Evolutionary conservation across 306 rosid genomes (phyloP).

Genomic region (Rosa multiflora): DNA sequence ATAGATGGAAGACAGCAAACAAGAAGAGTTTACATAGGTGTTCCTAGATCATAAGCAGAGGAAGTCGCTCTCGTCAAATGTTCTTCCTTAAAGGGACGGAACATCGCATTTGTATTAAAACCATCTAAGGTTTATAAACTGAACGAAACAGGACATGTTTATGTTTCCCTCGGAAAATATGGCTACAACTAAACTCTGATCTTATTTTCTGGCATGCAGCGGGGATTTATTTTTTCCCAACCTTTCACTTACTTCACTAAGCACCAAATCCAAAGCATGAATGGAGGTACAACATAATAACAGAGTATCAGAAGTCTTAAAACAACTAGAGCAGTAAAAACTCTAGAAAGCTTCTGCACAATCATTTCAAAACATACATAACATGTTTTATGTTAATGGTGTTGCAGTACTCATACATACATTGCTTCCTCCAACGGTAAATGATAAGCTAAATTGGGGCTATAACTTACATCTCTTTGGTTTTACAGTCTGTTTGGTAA

Average conservation of each 20-base stretch:
- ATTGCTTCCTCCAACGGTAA: background rate
- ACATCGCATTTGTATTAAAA: background rate
- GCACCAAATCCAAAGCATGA: no score
- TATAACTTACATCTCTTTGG: background rate
- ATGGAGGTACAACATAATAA: no score
- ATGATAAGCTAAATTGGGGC: background rate
- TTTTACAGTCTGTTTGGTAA: background rate
- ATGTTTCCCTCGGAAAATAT: no score
- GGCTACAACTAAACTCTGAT: no score
- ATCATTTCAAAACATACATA: background rate
- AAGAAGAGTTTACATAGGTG: background rate
- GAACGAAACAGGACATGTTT: background rate
- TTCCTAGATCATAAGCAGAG: background rate
- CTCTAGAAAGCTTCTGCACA: background rate
- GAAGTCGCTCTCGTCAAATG: background rate
- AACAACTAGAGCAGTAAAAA: background rate
- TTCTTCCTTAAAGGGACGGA: background rate
- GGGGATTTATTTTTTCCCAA: no score
- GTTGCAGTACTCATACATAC: background rate
- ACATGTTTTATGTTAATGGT: background rate
- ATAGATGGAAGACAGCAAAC: background rate
- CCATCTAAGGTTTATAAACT: background rate
- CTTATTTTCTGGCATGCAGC: no score
- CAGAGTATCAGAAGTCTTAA: background rate
- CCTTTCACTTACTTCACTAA: background rate